Base-by-base conservation (phyloP, 352 stramenopile genomes). In the Globisporangium paddicum region DNA sequence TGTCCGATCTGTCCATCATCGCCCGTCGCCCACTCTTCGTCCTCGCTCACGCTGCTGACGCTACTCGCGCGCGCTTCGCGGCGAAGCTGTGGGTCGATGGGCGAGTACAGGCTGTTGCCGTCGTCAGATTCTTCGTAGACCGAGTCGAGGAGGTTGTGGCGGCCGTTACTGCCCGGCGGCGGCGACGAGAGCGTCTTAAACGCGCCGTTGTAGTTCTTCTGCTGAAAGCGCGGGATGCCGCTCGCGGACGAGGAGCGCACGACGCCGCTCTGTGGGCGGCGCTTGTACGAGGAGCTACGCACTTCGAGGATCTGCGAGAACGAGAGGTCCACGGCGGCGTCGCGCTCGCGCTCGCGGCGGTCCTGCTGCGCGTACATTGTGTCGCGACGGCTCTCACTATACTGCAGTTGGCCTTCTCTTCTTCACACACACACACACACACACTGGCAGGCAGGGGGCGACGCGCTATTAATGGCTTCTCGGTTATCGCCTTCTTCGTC, bases 301-400 rank as follows among this genome's bases (percentile, higher is more conserved):
- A 67, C 78, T 63, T 92, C 82, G 16, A 92, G 67, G 60, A 92
- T 83, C 67, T 92, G 82, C 56, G 82, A 92, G 64, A 90, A 92
- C 28, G 75, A 88, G 60, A 92, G 63, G 68, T 92, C 82, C 26
- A 65, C 52, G 23, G 59, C 59, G 23, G 59, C 52, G 30, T 70
- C 65, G 26, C 56, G 69, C 41, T 64, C 55, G 57, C 74, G 50
- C 62, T 64, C 58, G 38, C 50, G 51, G 8, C 41, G 50, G 52
- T 65, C 52, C 25, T 56, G 56, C 34, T 48, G 30, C 53, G 34
- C 14, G 56, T 62, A 40, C 59, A 65, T 65, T 34, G n/a, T 10
- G 28, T 0, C 7, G 13, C 11, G 19, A 19, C 6, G 23, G 42
- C 21, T 47, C n/a, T 21, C 23, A n/a, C n/a, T n/a, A n/a, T n/a